These are phyloP conservation scores for Beauveria bassiana DNA, from an alignment of 2,329 filamentous ascomycete genomes.

Conservation along the genomic window DNA sequence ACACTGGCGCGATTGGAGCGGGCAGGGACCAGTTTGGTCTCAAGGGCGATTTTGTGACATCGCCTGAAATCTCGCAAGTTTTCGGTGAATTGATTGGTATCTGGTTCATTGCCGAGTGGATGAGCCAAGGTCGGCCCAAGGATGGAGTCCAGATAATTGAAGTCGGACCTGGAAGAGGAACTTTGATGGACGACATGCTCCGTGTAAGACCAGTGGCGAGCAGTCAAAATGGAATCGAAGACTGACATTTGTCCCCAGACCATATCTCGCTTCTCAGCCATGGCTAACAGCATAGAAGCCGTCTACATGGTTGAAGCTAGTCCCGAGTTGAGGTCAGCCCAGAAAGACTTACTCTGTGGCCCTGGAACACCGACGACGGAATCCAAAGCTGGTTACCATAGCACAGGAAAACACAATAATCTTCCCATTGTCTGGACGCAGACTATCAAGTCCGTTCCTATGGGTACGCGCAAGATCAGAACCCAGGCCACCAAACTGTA, in stretches of 20 bases:
- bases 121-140: slow-evolving; percentile 71
- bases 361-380: slow-evolving; percentile 58
- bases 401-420: slow-evolving; percentile 65
- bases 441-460: slow-evolving; percentile 74
- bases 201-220: slow-evolving; percentile 47
- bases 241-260: slow-evolving; percentile 47
- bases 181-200: slow-evolving; percentile 93
- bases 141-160: slow-evolving; percentile 83
- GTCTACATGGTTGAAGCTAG: slow-evolving; percentile 96
- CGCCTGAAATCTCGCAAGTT: slow-evolving; percentile 92
- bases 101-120: slow-evolving; percentile 96
- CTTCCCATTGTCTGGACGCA: slow-evolving; percentile 85
- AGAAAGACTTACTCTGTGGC: slow-evolving; percentile 77
- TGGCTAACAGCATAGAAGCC: slow-evolving; percentile 70
- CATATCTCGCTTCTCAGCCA: slow-evolving; percentile 71
- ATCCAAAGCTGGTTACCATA: slow-evolving; percentile 65
- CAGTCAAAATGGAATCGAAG: not conserved
- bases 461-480: slow-evolving; percentile 37
- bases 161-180: slow-evolving; percentile 87
- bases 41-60: slow-evolving; percentile 93
- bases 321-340: slow-evolving; percentile 63
- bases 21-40: slow-evolving; percentile 83
- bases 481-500: not conserved
- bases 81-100: slow-evolving; percentile 92
- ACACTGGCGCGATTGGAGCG: slow-evolving; percentile 64